Conservation (phyloP, 768 basidiomycete genomes). For the Suillus alpinus region DNA sequence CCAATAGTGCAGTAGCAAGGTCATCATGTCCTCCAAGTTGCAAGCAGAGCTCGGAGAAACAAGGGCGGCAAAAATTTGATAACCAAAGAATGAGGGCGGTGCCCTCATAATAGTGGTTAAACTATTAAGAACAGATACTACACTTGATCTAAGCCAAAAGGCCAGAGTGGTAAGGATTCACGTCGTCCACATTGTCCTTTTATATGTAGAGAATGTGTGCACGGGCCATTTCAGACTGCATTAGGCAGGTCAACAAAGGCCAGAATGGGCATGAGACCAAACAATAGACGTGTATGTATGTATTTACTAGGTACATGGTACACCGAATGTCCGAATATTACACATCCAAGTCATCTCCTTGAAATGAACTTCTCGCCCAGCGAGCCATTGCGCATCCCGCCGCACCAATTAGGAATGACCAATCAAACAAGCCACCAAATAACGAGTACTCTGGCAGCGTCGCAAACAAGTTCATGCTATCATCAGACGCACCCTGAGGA, state of each 20-base stretch:
- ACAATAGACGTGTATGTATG: not conserved
- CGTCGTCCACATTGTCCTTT: not conserved
- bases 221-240: not conserved
- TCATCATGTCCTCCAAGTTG: slow-evolving; percentile 53
- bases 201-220: not conserved
- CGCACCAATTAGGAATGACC: slow-evolving; percentile 65
- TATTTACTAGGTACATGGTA: not conserved
- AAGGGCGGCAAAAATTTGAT: slow-evolving; percentile 56
- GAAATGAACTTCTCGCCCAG: slow-evolving; percentile 48
- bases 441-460: slow-evolving; percentile 73
- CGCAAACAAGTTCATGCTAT: slow-evolving; percentile 54
- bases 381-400: slow-evolving; percentile 42
- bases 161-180: slow-evolving; percentile 44
- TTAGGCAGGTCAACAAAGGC: not conserved
- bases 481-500: slow-evolving; percentile 5
- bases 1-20: slow-evolving; percentile 53
- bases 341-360: slow-evolving; percentile 15
- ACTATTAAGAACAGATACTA: slow-evolving; percentile 74
- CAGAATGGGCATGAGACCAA: not conserved
- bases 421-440: slow-evolving; percentile 74
- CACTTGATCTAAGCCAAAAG: slow-evolving; percentile 78
- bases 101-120: slow-evolving; percentile 57
- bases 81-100: slow-evolving; percentile 54
- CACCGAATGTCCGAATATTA: slow-evolving; percentile 2
- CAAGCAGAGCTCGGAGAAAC: slow-evolving; percentile 52